phyloP scores from a whole-genome alignment of 805 yeast genomes.

The Wickerhamiella alocasiicola region DNA sequence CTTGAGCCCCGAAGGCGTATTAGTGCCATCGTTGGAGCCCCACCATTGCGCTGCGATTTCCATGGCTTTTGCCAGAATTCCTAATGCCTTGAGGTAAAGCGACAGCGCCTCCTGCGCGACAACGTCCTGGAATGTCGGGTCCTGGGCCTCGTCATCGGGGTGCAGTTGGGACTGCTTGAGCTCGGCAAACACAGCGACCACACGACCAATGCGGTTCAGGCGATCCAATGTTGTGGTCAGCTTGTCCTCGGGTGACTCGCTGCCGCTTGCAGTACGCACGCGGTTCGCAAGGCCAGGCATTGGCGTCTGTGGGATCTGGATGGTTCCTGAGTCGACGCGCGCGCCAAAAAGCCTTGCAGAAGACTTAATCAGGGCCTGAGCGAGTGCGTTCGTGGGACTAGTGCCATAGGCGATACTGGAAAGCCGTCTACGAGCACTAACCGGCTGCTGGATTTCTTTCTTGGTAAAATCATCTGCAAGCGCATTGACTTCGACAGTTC shows the following conservation, averaged over 20 bases:
- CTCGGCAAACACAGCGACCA: constrained; percentile 77
- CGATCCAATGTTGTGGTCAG: constrained; percentile 42
- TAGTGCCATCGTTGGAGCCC: constrained; percentile 28
- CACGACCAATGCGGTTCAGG: constrained; percentile 81
- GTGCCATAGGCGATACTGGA: constrained; percentile 29
- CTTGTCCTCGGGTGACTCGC: constrained; percentile 13
- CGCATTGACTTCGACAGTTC: constrained; percentile 90
- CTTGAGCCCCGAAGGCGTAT: constrained; percentile 20
- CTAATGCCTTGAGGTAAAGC: constrained; percentile 70
- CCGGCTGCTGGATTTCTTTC: constrained; percentile 16
- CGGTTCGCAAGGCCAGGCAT: constrained; percentile 2
- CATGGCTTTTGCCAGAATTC: constrained; percentile 79
- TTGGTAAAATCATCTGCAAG: constrained; percentile 80
- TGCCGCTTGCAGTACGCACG: background rate
- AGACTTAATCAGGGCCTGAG: constrained; percentile 77
- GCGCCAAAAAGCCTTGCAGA: constrained; percentile 75
- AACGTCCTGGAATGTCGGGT: constrained; percentile 27
- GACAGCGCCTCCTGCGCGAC: constrained; percentile 78
- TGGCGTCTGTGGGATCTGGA: constrained; percentile 8
- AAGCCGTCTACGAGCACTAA: constrained; percentile 19
- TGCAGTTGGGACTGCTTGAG: constrained; percentile 76
- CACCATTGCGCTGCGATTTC: constrained; percentile 82
- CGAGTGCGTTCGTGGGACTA: constrained; percentile 72
- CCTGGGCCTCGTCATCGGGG: constrained; percentile 31
- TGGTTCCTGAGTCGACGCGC: constrained; percentile 14